Evolutionary conservation across 495 filamentous ascomycete species (phyloP).

Genomic region (Tuber indicum): DNA sequence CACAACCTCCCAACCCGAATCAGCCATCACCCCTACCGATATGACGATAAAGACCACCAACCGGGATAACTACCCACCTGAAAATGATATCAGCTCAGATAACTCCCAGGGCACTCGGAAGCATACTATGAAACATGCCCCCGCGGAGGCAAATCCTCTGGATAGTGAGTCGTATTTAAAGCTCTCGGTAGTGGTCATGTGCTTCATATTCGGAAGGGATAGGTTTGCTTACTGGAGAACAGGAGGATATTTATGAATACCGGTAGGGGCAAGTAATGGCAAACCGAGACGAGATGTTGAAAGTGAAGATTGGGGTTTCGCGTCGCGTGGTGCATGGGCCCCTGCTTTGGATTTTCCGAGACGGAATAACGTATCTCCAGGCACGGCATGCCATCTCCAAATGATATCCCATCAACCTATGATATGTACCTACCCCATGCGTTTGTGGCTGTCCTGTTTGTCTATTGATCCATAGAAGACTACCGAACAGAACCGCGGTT

Average conservation of each 20-base stretch:
- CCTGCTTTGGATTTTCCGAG: conserved; percentile 7
- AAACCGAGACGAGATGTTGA: neutral
- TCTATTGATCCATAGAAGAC: neutral
- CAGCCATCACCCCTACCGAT: neutral
- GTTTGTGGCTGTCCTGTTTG: neutral
- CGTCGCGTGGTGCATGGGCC: conserved; percentile 15
- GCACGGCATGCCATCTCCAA: neutral
- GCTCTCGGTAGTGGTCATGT: neutral
- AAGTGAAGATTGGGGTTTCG: conserved; percentile 13
- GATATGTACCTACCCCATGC: neutral
- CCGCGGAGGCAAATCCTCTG: neutral
- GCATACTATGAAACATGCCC: neutral
- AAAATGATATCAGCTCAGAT: neutral
- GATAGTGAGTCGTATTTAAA: neutral
- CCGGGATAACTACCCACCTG: neutral
- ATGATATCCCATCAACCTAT: neutral
- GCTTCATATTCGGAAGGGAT: neutral
- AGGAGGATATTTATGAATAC: neutral
- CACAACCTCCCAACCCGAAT: neutral
- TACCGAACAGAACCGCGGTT: neutral
- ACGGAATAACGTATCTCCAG: conserved; percentile 3
- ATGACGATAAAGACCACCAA: neutral
- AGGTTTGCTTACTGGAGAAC: neutral
- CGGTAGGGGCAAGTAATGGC: neutral
- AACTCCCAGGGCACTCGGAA: neutral